phyloP scores from a whole-genome alignment of 306 rosid genomes.

The Citrullus amarus region DNA sequence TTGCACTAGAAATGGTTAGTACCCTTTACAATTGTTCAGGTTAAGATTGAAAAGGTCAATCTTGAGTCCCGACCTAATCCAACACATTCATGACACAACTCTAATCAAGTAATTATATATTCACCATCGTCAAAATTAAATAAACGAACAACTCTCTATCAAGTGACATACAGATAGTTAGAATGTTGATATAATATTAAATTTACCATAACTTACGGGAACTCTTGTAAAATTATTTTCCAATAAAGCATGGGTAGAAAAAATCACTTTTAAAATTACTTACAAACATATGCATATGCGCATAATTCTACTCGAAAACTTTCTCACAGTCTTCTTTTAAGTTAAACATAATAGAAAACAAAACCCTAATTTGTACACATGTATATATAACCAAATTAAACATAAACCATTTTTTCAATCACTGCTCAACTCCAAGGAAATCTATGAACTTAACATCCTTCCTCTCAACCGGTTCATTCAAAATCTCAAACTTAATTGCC shows the following conservation, averaged over 20 bases:
- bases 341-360: neutral
- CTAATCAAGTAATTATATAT: neutral
- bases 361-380: neutral
- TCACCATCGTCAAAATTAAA: neutral
- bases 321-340: neutral
- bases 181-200: no score
- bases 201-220: no score
- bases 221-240: no score
- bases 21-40: neutral
- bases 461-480: neutral
- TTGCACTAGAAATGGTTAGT: neutral
- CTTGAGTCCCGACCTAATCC: neutral
- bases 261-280: no score
- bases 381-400: neutral
- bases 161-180: no score
- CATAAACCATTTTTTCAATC: neutral
- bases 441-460: conserved; percentile 40
- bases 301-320: neutral
- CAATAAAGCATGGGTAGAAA: no score
- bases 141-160: no score
- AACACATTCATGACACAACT: neutral
- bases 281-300: neutral
- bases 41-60: neutral
- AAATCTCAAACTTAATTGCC: conserved; percentile 2
- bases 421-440: conserved; percentile 45